Base-by-base conservation (phyloP, 441 rosid species). In the Arabidopsis lyrata region DNA sequence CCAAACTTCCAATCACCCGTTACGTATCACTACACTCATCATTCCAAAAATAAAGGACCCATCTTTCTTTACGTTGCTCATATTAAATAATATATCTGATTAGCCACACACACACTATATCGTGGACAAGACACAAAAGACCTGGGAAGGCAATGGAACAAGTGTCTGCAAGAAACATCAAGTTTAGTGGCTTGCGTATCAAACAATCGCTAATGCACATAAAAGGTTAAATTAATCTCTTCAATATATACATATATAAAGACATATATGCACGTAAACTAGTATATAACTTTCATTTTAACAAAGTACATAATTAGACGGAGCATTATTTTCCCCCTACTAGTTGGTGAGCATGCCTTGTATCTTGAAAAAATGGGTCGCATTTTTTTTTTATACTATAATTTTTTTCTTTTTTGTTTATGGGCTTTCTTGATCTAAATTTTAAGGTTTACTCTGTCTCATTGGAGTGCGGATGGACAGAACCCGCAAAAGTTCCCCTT, bases 1-100 rank as follows among this genome's bases (percentile, higher is more conserved):
- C 50, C 66, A 70, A 74, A 64, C 75, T 80, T 67, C 50, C 66
- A 70, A 74, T 67, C 75, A 79, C 48, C 77, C 5, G 76, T 66
- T 65, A 75, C 77, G 68, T 60, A 68, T 54, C 45, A 53, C 50
- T 78, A 49, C 45, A 53, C 50, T 78, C 79, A 78, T 78, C 59
- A 74, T 78, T 63, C 78, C 64, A 71, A 64, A 64, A 45, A 39
- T 18, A 57, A 74, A 72, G 63, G 50, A 73, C 47, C 55, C 54
- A 18, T 54, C 32, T 75, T 66, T 56, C 78, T 54, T 44, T 61
- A 53, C 31, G 31, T 29, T 3, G 10, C 42, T 36, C 55, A 58
- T 71, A 36, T 57, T 57, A 72, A 31, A 71, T 12, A 24, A 52
- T 65, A 58, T 65, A 59, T 52, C 13, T 39, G 41, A 31, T 29